Evolutionary conservation across 148 eudicot species (phyloP).

Genomic region (Nepenthes mirabilis): DNA sequence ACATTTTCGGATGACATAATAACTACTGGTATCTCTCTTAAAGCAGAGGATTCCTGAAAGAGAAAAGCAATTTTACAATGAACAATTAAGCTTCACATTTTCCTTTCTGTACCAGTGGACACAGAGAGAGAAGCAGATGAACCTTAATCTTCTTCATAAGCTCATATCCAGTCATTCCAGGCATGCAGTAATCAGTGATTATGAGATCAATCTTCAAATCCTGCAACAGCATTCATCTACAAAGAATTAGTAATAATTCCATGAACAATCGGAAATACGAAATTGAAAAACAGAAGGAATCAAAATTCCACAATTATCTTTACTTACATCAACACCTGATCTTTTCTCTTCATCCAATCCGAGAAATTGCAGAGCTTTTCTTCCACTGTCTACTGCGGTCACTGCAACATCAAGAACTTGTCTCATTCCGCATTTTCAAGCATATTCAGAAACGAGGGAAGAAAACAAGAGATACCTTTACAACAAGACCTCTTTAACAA

Average conservation of each 20-base stretch:
- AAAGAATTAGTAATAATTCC: no score
- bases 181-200: slow-evolving; percentile 92
- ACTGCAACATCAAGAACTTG: slow-evolving; percentile 24
- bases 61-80: no score
- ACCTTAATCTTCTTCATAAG: slow-evolving; percentile 82
- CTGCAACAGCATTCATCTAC: no score
- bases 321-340: neutral
- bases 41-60: no score
- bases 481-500: slow-evolving; percentile 48
- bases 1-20: no score
- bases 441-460: neutral
- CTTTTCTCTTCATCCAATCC: slow-evolving; percentile 56
- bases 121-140: neutral
- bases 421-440: neutral
- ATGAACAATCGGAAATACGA: no score
- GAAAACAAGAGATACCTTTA: slow-evolving; percentile 24
- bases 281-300: no score
- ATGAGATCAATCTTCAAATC: slow-evolving; percentile 73
- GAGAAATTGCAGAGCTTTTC: slow-evolving; percentile 60
- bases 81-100: no score
- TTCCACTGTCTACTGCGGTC: slow-evolving; percentile 81
- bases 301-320: slow-evolving; percentile 21
- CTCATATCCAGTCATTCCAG: slow-evolving; percentile 91
- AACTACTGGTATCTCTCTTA: no score
- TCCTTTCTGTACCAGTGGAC: no score